A percentile compares a stretch with the other conserved stretches of the same genome.
These are phyloP conservation scores for Mycena crocata DNA, from an alignment of 768 basidiomycete species.

Conservation along the genomic window DNA sequence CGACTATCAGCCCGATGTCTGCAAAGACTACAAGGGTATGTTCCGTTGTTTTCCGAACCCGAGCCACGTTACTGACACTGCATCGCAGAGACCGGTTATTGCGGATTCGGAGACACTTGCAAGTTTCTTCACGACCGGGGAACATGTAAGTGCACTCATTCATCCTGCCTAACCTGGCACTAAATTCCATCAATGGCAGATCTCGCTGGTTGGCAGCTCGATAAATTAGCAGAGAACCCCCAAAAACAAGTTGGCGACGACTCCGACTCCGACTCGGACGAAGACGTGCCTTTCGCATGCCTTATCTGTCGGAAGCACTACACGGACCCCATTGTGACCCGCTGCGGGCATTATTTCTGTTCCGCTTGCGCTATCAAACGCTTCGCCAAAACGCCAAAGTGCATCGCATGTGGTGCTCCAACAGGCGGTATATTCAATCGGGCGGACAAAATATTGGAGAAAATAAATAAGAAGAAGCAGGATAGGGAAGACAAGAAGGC, in stretches of 20 bases:
- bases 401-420: constrained; percentile 91
- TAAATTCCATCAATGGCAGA: constrained; percentile 58
- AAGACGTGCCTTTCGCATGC: constrained; percentile 98
- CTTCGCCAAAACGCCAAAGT: constrained; percentile 94
- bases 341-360: constrained; percentile 97
- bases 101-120: constrained; percentile 98
- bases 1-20: constrained; percentile 99
- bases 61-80: constrained; percentile 2
- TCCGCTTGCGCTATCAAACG: constrained; percentile 95
- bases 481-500: constrained; percentile 66
- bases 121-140: constrained; percentile 99
- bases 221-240: constrained; percentile 88
- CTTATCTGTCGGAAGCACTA: constrained; percentile 95
- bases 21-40: constrained; percentile 99
- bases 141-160: constrained; percentile 71
- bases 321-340: constrained; percentile 94
- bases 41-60: constrained; percentile 32
- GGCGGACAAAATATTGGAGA: constrained; percentile 92
- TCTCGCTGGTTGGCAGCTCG: constrained; percentile 98
- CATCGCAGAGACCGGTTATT: constrained; percentile 92
- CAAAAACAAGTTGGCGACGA: constrained; percentile 70
- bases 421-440: constrained; percentile 98
- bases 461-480: constrained; percentile 79
- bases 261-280: constrained; percentile 76
- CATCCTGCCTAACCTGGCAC: constrained; percentile 12